A percentile compares a stretch with the other conserved stretches of the same genome.
Conservation (phyloP, 345 rosid genomes). For the Angophora floribunda region DNA sequence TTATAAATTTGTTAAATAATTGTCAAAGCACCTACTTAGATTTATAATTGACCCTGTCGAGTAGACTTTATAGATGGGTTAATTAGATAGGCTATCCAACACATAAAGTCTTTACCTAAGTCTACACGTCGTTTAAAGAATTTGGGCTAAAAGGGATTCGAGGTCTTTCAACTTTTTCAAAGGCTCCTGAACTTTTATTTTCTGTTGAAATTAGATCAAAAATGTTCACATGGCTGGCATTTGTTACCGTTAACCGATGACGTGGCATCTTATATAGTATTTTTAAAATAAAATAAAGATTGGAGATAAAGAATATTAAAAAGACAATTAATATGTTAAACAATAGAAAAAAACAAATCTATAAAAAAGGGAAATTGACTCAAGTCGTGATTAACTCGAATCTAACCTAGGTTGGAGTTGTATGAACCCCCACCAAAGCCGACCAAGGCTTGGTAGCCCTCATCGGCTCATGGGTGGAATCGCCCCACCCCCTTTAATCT, state of each 20-base stretch:
- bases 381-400: not conserved
- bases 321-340: not conserved
- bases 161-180: not conserved
- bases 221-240: not conserved
- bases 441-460: not conserved
- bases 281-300: not conserved
- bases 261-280: not conserved
- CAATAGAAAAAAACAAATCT: accelerated
- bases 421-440: not conserved
- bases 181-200: not conserved
- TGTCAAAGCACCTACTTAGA: not conserved
- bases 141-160: not conserved
- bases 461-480: accelerated
- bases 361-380: not conserved
- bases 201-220: not conserved
- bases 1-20: not conserved
- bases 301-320: not conserved
- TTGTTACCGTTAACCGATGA: not conserved
- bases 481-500: accelerated
- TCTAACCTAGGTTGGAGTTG: not conserved
- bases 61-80: not conserved
- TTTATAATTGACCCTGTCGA: not conserved
- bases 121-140: not conserved
- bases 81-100: not conserved
- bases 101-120: not conserved